Conservation (phyloP, 352 stramenopile species). For the Globisporangium solare region DNA sequence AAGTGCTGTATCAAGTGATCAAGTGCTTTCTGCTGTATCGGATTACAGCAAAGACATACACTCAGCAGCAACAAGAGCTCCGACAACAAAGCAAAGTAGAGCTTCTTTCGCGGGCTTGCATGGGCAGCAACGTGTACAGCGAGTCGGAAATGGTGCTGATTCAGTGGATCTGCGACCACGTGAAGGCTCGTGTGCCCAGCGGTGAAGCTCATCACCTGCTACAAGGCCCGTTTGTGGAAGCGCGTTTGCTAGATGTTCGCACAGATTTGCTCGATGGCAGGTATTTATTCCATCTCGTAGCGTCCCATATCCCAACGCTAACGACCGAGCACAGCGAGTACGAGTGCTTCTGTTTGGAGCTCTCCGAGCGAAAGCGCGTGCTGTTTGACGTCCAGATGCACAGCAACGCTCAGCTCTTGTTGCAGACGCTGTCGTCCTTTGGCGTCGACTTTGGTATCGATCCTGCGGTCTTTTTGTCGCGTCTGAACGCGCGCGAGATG, state of each 20-base stretch:
- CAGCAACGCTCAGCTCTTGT: constrained; percentile 51
- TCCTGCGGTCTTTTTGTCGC: constrained; percentile 37
- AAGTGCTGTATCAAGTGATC: constrained; percentile 87
- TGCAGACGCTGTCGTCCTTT: constrained; percentile 60
- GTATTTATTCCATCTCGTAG: constrained; percentile 83
- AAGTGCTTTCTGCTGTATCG: constrained; percentile 91
- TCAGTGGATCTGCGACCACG: constrained; percentile 86
- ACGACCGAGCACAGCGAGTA: constrained; percentile 59
- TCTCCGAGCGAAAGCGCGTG: constrained; percentile 10
- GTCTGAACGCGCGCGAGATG: constrained; percentile 63
- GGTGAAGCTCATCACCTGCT: constrained; percentile 1
- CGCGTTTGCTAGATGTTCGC: constrained; percentile 49
- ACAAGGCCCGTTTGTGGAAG: constrained; percentile 12
- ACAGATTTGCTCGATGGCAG: constrained; percentile 65
- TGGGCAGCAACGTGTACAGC: constrained; percentile 90
- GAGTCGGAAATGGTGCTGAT: constrained; percentile 89
- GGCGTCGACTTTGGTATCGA: constrained; percentile 80
- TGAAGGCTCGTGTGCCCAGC: constrained; percentile 18
- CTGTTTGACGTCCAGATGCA: constrained; percentile 31
- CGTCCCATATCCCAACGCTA: constrained; percentile 85
- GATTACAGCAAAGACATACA: constrained; percentile 83
- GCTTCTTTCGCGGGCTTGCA: constrained; percentile 25
- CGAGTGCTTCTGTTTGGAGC: constrained; percentile 50
- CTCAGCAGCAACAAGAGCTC: constrained; percentile 21
- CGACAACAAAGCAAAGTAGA: constrained; percentile 16